These are phyloP conservation scores for Mycena indigotica DNA, from an alignment of 768 basidiomycete genomes.

Conservation along the genomic window DNA sequence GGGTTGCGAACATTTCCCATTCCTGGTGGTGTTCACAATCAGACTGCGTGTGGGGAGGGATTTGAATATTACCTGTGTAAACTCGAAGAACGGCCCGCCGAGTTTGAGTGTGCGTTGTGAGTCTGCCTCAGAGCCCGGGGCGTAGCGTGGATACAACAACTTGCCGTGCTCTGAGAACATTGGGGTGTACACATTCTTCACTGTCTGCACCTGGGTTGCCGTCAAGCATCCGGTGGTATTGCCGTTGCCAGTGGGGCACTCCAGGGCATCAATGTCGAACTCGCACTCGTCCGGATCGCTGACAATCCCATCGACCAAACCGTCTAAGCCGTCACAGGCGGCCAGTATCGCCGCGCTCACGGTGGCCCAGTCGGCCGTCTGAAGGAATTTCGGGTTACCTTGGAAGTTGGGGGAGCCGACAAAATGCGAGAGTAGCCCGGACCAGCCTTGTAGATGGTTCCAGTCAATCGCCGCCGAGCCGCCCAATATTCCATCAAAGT, in stretches of 20 bases:
- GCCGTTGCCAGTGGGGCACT: conserved; percentile 9
- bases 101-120: neutral
- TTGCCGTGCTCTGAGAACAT: conserved; percentile 18
- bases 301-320: conserved; percentile 26
- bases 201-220: conserved; percentile 19
- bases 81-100: neutral
- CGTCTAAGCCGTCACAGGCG: conserved; percentile 17
- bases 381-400: conserved; percentile 19
- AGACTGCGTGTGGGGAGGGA: neutral
- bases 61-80: neutral
- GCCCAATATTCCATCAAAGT: conserved; percentile 25
- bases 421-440: conserved; percentile 8
- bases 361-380: conserved; percentile 18
- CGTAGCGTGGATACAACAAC: conserved; percentile 21
- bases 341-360: conserved; percentile 23
- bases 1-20: conserved; percentile 2
- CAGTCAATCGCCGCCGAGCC: conserved; percentile 24
- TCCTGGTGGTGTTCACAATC: neutral
- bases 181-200: conserved; percentile 21
- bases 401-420: conserved; percentile 2
- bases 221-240: conserved; percentile 21
- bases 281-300: conserved; percentile 26
- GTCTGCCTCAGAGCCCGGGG: conserved; percentile 20
- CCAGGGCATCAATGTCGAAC: conserved; percentile 21
- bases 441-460: conserved; percentile 2